Evolutionary conservation across 129 eudicot genomes (phyloP).

Genomic region (Pittosporum tobira): DNA sequence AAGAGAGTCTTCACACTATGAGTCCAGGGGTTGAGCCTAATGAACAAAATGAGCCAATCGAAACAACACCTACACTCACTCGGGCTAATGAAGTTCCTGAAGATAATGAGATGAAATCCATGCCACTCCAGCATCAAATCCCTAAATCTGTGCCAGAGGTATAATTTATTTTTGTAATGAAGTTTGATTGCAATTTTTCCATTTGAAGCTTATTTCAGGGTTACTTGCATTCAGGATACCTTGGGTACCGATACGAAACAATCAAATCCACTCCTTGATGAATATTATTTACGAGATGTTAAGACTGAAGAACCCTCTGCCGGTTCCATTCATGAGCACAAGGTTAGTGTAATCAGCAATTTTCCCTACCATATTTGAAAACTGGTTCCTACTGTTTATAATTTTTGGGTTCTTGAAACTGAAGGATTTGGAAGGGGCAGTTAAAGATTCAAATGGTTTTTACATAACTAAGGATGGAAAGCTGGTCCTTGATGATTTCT

Average conservation of each 20-base stretch:
- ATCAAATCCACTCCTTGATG: slow-evolving; percentile 66
- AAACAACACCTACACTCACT: slow-evolving; percentile 16
- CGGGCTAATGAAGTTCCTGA: slow-evolving; percentile 27
- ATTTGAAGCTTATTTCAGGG: slow-evolving; percentile 17
- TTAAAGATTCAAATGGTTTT: slow-evolving; percentile 33
- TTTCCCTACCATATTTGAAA: slow-evolving; percentile 2
- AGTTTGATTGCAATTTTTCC: slow-evolving; percentile 12
- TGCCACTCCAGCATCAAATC: slow-evolving; percentile 24
- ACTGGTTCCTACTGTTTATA: slow-evolving; percentile 1
- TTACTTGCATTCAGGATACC: slow-evolving; percentile 32
- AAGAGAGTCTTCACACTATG: slow-evolving; percentile 26
- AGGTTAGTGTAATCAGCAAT: slow-evolving; percentile 26
- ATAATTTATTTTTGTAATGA: neutral
- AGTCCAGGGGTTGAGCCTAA: slow-evolving; percentile 25
- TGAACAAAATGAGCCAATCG: slow-evolving; percentile 32
- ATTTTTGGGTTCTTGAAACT: slow-evolving; percentile 22
- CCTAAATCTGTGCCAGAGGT: slow-evolving; percentile 40
- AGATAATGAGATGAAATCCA: slow-evolving; percentile 24
- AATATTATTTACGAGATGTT: slow-evolving; percentile 41
- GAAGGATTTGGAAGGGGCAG: slow-evolving; percentile 42
- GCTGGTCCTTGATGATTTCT: slow-evolving; percentile 75
- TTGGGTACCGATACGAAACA: slow-evolving; percentile 25
- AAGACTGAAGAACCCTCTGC: slow-evolving; percentile 30
- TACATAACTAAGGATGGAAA: slow-evolving; percentile 53
- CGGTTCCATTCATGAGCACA: slow-evolving; percentile 26